Evolutionary conservation across 176 grass and related monocot species (phyloP).

Genomic region (Rhipidocladum racemiflorum): DNA sequence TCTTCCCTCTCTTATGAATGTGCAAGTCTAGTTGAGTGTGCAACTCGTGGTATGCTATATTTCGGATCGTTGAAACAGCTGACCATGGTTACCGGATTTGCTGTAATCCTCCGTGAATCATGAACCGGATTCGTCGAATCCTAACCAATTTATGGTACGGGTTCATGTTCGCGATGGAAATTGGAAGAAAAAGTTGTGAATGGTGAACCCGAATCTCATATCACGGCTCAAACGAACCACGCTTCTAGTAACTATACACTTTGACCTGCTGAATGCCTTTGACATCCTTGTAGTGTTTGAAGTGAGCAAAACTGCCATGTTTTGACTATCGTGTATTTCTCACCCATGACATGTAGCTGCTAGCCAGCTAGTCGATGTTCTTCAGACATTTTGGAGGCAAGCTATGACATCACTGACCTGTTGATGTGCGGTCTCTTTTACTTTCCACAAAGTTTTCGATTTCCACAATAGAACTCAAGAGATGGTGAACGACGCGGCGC

Average conservation of each 20-base stretch:
- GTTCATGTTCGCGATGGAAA: too few species aligned
- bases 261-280: neutral
- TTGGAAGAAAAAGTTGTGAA: too few species aligned
- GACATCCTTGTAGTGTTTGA: slow-evolving; percentile 11
- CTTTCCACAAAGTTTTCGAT: slow-evolving; percentile 26
- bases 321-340: slow-evolving; percentile 11
- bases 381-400: slow-evolving; percentile 38
- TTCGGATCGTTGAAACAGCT: neutral
- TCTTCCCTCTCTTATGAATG: neutral
- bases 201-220: too few species aligned
- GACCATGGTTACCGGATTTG: too few species aligned
- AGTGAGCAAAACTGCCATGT: neutral
- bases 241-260: too few species aligned
- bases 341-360: slow-evolving; percentile 12
- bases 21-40: neutral
- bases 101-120: too few species aligned
- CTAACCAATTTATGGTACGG: too few species aligned
- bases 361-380: slow-evolving; percentile 14
- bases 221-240: too few species aligned
- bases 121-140: too few species aligned
- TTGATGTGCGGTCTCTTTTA: slow-evolving; percentile 30
- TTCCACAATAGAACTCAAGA: slow-evolving; percentile 15
- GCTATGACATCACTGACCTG: slow-evolving; percentile 37
- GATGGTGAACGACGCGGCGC: slow-evolving; percentile 45
- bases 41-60: neutral